Base-by-base conservation (phyloP, 2,329 filamentous ascomycete species). In the Neonectria ditissima region DNA sequence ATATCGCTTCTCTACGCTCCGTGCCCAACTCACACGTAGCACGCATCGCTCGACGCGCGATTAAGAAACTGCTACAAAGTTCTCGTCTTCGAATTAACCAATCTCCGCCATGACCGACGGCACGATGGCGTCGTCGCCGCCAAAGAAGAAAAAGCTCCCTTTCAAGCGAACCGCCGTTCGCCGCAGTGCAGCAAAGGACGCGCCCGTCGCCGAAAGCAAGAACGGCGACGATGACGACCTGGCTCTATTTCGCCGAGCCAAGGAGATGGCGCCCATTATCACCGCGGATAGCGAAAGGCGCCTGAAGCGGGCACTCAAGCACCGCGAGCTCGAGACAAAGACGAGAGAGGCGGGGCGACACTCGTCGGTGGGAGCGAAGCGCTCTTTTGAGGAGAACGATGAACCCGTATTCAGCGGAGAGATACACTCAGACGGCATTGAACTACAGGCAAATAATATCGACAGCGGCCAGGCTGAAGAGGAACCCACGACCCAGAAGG, bases 81-180 rank as follows among this genome's bases (percentile, higher is more conserved):
- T 26, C 37, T 58, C 43, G 22, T 10, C n/a, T 47, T 61, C 44
- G 20, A 22, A 48, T 44, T 37, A 50, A 43, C 48, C 14, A 44
- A 13, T 52, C 41, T 45, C 18, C 48, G 51, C 51, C 54, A 69
- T 81, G 79, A 73, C 74, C 11, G 77, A 79, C 50, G 61, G 68
- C 34, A 53, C 58, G n/a, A 39, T 69, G 22, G 68, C 74, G 16
- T 65, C 74, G n/a, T 64, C 74, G 26, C 55, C 73, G 32, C 63
- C 65, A 13, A 80, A 76, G 67, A 77, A 76, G 59, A 80, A 80
- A 70, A 80, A 78, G 63, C 79, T 85, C 1, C 83, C 83, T 1
- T 85, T 85, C 74, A 85, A 85, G 65, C 82, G 82, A 13, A 85
- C 83, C 2, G 81, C 78, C 20, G 73, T 81, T 65, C 80, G 78